Base-by-base conservation (phyloP, 2,329 filamentous ascomycete species). In the Paecilomyces niveus region DNA sequence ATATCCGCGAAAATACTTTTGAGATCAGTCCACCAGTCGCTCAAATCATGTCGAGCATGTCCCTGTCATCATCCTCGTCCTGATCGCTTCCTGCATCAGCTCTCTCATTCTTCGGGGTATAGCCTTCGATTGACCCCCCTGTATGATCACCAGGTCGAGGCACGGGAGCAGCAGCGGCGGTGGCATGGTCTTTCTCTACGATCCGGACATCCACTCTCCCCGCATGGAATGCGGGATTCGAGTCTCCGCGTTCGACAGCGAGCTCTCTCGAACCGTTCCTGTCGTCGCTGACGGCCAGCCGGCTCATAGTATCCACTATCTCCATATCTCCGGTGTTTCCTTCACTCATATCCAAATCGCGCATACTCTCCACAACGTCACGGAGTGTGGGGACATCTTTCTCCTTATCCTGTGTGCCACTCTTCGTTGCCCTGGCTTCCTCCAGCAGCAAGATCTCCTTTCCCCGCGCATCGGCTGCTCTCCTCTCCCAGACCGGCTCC, bases 401-500 rank as follows among this genome's bases (percentile, higher is more conserved):
- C 60, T 35, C 62, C 59, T 51, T 68, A 65, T 5, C 63, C 58
- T 57, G 62, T 57, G 21, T 62, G 62, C 11, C 35, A 57, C 49
- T 31, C 49, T 62, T 56, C 29, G 49, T 61, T 3, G 65, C 63
- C 50, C 73, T 68, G 5, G 65, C 83, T 71, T 95, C 90, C 57
- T 90, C 85, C 1, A 88, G 72, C 35, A 91, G 68, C 35, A 88
- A 81, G 61, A 91, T 83, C 51, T 79, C 71, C 49, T 81, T 79
- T 1, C 77, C 76, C 31, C 81, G 64, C 10, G 60, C 58, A 54
- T 69, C 70, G 29, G 65, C 81, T 3, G 83, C 85, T 4, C 83
- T 83, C 56, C 92, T 82, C 73, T 94, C 85, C 91, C 92, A 96
- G 0, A 89, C 90, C 0, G 92, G 90, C 62, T 89, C 87, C 69